These are phyloP conservation scores for Colletotrichum agaves DNA, from an alignment of 2,329 filamentous ascomycete species.

Conservation along the genomic window DNA sequence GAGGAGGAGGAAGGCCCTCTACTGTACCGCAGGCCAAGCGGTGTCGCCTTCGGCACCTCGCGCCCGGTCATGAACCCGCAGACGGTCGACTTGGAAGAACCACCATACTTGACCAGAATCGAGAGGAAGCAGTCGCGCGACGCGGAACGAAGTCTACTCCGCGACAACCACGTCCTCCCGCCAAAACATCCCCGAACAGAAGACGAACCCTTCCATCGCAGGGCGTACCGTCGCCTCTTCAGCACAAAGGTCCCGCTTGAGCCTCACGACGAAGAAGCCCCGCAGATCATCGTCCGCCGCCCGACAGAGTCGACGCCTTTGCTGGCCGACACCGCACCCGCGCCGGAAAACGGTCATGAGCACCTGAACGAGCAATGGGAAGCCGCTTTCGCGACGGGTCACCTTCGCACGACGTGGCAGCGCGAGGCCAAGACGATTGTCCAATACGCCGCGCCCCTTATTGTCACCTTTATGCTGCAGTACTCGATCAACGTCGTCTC, in stretches of 20 bases:
- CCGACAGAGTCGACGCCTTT: constrained; percentile 55
- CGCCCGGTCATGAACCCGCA: constrained; percentile 75
- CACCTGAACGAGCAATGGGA: constrained; percentile 82
- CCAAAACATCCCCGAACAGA: constrained; percentile 62
- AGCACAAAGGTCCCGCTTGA: constrained; percentile 63
- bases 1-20: constrained; percentile 55
- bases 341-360: constrained; percentile 52
- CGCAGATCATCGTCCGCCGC: constrained; percentile 46
- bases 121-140: constrained; percentile 67
- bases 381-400: constrained; percentile 81
- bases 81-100: constrained; percentile 47
- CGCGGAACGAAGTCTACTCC: constrained; percentile 69
- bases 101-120: constrained; percentile 61
- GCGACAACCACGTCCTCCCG: constrained; percentile 73
- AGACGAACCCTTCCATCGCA: constrained; percentile 48
- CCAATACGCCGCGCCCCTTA: constrained; percentile 76
- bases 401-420: constrained; percentile 91
- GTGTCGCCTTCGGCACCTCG: constrained; percentile 77
- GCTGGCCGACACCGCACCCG: constrained; percentile 40
- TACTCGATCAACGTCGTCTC: constrained; percentile 87
- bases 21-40: constrained; percentile 80
- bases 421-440: constrained; percentile 85
- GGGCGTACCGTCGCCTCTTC: constrained; percentile 61
- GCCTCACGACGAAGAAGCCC: constrained; percentile 53
- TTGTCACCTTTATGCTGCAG: constrained; percentile 81